Base-by-base conservation (phyloP, 2,329 filamentous ascomycete genomes). In the Fonsecaea multimorphosa region DNA sequence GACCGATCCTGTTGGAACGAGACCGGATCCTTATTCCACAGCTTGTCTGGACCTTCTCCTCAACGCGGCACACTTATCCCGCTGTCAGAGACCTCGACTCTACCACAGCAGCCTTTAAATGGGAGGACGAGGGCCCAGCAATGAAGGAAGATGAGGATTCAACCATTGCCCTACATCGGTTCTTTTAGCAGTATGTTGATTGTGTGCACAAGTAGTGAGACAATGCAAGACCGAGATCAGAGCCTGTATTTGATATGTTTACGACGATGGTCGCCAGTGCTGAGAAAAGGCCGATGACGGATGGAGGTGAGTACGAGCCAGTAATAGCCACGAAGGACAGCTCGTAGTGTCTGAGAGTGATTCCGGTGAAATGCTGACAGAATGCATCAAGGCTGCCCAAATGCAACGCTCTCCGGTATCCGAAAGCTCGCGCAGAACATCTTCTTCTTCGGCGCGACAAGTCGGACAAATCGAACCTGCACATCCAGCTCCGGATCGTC, bases 351-450 rank as follows among this genome's bases (percentile, higher is more conserved):
- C 19, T 22, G 0, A n/a, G 16, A 40, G 14, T n/a, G 38, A n/a
- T n/a, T 31, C 2, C 8, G 8, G 31, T 40, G 16, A n/a, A 40
- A n/a, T 3, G n/a, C 16, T n/a, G 38, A 11, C 38, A 40, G 38
- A 49, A 24, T 49, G 19, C 19, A 6, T 49, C 19, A 61, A 49
- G 58, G 63, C 62, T 70, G 27, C 22, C 61, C 64, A 80, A 97
- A 97, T 14, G 93, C 95, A 5, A 97, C 91, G 72, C 91, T 88
- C 36, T 82, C 79, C 1, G 95, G 95, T 66, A 99, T 76, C 68
- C 93, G 87, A 79, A 99, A 98, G 71, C 88, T 96, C 32, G 92
- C 94, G 77, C 95, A 98, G 78, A 94, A 98, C 93, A 97, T 97
- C 75, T 90, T 87, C 84, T 99, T 99, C 74, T 92, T 90, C 4